Evolutionary conservation across 495 filamentous ascomycete genomes (phyloP).

Genomic region (Talaromyces liani): DNA sequence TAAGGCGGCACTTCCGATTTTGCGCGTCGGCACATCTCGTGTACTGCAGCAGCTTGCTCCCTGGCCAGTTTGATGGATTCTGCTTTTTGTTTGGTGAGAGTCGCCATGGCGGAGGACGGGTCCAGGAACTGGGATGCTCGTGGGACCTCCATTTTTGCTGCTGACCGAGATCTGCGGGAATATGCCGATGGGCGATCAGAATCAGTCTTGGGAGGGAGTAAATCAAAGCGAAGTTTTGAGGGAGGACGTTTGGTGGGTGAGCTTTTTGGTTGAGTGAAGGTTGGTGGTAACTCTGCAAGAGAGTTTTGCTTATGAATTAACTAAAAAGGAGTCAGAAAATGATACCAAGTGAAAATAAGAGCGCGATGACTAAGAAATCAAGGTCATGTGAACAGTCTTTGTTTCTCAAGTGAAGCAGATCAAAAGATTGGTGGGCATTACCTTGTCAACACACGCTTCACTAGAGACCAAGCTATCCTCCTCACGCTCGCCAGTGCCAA

Average conservation of each 20-base stretch:
- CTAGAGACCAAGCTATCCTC: background rate
- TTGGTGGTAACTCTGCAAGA: background rate
- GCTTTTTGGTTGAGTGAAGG: background rate
- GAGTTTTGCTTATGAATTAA: background rate
- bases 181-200: background rate
- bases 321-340: background rate
- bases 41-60: conserved; percentile 39
- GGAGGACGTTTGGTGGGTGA: background rate
- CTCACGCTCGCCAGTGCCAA: background rate
- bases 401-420: background rate
- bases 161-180: background rate
- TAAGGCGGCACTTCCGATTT: conserved; percentile 52
- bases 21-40: conserved; percentile 41
- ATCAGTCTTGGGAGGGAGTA: background rate
- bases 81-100: conserved; percentile 41
- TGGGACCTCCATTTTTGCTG: conserved; percentile 21
- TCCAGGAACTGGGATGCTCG: conserved; percentile 31
- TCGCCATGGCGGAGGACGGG: conserved; percentile 38
- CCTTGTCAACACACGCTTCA: background rate
- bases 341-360: background rate
- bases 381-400: background rate
- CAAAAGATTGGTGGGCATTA: background rate
- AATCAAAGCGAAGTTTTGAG: background rate
- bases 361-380: background rate
- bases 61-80: conserved; percentile 43